These are phyloP conservation scores for Gynochthodes officinalis DNA, from an alignment of 257 asterid species.

Conservation along the genomic window DNA sequence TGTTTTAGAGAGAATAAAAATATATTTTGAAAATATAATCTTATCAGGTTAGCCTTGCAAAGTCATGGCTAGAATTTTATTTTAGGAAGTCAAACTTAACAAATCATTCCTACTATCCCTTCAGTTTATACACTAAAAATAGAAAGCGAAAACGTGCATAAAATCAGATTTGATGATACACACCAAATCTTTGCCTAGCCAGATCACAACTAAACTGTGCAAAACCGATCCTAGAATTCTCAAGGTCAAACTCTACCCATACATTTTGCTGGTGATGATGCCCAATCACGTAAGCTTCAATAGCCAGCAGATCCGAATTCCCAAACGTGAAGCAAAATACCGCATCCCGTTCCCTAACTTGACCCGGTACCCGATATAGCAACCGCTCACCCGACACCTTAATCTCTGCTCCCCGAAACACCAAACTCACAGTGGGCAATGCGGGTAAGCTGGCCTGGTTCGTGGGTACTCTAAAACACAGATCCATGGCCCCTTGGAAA, in stretches of 20 bases:
- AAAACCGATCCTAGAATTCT: slow-evolving; percentile 63
- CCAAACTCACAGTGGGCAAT: slow-evolving; percentile 63
- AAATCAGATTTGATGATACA: slow-evolving; percentile 18
- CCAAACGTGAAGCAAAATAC: slow-evolving; percentile 84
- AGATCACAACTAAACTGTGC: slow-evolving; percentile 60
- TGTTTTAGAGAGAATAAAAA: too few relatives aligned
- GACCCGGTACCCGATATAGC: slow-evolving; percentile 61
- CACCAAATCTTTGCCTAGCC: slow-evolving; percentile 59
- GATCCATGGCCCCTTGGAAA: slow-evolving; percentile 83
- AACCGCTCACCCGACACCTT: slow-evolving; percentile 44
- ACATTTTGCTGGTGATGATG: slow-evolving; percentile 81
- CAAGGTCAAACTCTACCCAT: slow-evolving; percentile 83
- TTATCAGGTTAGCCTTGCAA: too few relatives aligned
- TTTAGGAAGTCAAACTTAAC: too few relatives aligned
- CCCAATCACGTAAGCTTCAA: slow-evolving; percentile 75
- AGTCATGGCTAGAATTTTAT: too few relatives aligned
- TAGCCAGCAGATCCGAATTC: slow-evolving; percentile 59
- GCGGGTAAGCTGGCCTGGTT: slow-evolving; percentile 35
- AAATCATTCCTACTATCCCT: too few relatives aligned
- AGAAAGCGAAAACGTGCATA: too few relatives aligned
- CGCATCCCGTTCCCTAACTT: slow-evolving; percentile 45
- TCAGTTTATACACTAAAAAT: too few relatives aligned
- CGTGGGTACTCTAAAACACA: slow-evolving; percentile 50
- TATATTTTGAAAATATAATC: too few relatives aligned
- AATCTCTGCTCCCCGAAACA: slow-evolving; percentile 71